phyloP scores from a whole-genome alignment of 768 basidiomycete genomes.

The Pulveroboletus sp. region DNA sequence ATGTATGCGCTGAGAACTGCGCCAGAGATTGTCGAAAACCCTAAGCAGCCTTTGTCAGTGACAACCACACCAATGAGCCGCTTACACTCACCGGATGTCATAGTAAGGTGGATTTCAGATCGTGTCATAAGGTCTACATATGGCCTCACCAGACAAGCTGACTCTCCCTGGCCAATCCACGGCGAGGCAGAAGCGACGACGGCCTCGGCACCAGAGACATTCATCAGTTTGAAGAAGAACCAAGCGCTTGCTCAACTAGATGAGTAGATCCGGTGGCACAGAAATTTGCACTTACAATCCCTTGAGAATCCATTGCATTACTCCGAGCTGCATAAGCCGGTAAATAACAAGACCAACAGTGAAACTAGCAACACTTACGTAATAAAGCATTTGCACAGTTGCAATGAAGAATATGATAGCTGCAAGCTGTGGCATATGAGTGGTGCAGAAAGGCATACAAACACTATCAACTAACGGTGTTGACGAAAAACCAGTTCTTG shows the following conservation, averaged over 20 bases:
- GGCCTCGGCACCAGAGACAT: conserved; percentile 91
- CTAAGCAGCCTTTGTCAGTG: conserved; percentile 21
- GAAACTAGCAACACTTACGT: conserved; percentile 31
- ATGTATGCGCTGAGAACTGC: conserved; percentile 87
- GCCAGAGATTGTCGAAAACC: conserved; percentile 90
- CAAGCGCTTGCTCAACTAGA: conserved; percentile 52
- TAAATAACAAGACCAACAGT: background rate
- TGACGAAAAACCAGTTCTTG: conserved; percentile 84
- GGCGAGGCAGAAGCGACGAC: conserved; percentile 90
- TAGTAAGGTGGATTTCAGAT: conserved; percentile 80
- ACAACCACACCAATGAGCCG: background rate
- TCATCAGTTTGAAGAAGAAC: conserved; percentile 91
- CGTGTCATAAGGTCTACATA: conserved; percentile 82
- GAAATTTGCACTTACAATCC: conserved; percentile 54
- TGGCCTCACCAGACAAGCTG: conserved; percentile 78
- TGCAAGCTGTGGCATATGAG: conserved; percentile 42
- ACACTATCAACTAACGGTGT: conserved; percentile 45
- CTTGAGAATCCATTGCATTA: conserved; percentile 91
- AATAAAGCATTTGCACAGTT: conserved; percentile 87
- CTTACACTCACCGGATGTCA: conserved; percentile 65
- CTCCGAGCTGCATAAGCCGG: conserved; percentile 46
- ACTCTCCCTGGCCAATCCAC: conserved; percentile 91
- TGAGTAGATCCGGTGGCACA: background rate
- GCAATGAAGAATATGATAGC: conserved; percentile 94
- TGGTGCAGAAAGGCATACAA: conserved; percentile 9